phyloP scores from a whole-genome alignment of 441 rosid species.

The Gossypium laxum region DNA sequence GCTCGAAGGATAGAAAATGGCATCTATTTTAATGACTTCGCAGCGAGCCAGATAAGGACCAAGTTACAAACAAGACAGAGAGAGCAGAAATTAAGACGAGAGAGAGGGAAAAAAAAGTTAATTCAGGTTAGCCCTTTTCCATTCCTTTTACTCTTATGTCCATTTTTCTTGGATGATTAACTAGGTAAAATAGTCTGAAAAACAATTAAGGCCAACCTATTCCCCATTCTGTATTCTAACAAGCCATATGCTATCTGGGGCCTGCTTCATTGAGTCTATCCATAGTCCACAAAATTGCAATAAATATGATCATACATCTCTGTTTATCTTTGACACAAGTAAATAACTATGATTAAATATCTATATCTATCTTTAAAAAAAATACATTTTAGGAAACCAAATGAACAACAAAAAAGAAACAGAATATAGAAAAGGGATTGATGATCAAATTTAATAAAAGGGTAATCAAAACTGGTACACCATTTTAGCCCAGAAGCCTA shows the following conservation, averaged over 20 bases:
- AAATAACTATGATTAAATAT: background rate
- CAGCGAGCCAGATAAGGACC: background rate
- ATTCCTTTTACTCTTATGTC: background rate
- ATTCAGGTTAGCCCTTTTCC: background rate
- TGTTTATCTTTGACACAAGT: background rate
- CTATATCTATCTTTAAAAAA: background rate
- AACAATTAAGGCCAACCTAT: background rate
- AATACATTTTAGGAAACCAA: background rate
- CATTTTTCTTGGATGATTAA: background rate
- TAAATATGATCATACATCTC: background rate
- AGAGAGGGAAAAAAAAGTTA: slow-evolving; percentile 4
- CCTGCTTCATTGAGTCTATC: background rate
- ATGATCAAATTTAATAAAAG: background rate
- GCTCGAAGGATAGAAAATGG: background rate
- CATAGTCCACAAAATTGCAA: background rate
- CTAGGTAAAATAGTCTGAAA: background rate
- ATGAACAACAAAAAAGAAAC: background rate
- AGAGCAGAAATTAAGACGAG: background rate
- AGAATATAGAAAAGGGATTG: background rate
- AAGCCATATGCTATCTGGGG: background rate
- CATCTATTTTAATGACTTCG: background rate
- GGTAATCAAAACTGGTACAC: background rate
- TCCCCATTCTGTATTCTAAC: background rate
- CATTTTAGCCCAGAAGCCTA: background rate
- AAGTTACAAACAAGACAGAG: background rate